These are phyloP conservation scores for Mollisiaceae sp. DNA, from an alignment of 2,329 filamentous ascomycete species.

Conservation along the genomic window DNA sequence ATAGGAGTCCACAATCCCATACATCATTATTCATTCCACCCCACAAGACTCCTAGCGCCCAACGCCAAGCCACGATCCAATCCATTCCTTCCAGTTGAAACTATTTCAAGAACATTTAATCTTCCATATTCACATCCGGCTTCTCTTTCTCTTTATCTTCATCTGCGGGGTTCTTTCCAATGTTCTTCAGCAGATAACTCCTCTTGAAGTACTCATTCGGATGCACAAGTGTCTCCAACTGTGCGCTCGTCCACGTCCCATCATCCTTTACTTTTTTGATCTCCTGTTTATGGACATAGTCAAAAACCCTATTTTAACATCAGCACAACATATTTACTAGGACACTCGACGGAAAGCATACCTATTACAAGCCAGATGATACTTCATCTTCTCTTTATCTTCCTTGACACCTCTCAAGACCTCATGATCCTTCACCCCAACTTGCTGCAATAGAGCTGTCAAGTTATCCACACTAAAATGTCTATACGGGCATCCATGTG, in stretches of 20 bases:
- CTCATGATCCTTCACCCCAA: conserved; percentile 78
- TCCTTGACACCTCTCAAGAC: conserved; percentile 83
- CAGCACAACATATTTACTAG: conserved; percentile 5
- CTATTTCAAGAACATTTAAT: conserved; percentile 20
- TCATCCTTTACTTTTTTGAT: conserved; percentile 79
- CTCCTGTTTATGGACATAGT: conserved; percentile 80
- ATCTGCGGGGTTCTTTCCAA: conserved; percentile 49
- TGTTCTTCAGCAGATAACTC: conserved; percentile 85
- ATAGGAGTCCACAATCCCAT: background rate
- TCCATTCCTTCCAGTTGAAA: background rate
- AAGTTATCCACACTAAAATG: conserved; percentile 92
- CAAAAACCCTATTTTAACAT: conserved; percentile 70
- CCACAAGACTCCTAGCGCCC: conserved; percentile 5
- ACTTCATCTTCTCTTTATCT: conserved; percentile 87
- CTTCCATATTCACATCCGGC: conserved; percentile 62
- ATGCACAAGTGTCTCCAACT: conserved; percentile 94
- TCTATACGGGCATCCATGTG: conserved; percentile 94
- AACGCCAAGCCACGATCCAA: background rate
- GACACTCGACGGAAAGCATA: conserved; percentile 44
- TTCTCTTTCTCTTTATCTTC: conserved; percentile 49
- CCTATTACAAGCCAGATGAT: conserved; percentile 95
- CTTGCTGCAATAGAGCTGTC: conserved; percentile 72
- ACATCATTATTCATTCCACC: conserved; percentile 6
- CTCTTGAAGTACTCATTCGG: conserved; percentile 98
- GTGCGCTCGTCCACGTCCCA: conserved; percentile 70